Base-by-base conservation (phyloP, 768 basidiomycete genomes). In the Xerocomellus chrysenteron region DNA sequence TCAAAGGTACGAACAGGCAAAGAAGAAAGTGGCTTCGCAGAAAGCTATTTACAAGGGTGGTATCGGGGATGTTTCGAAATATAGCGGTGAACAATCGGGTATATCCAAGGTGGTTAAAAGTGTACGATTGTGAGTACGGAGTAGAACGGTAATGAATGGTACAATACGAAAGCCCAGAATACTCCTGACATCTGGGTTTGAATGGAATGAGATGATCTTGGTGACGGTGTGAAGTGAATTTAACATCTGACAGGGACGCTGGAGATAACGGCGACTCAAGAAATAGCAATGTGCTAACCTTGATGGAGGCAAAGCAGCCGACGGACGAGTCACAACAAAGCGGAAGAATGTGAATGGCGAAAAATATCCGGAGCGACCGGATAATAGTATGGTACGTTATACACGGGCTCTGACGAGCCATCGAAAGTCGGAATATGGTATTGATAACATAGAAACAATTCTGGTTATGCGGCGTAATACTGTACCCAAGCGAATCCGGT, bases 21-120 rank as follows among this genome's bases (percentile, higher is more conserved):
- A 96, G 80, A 94, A 90, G 76, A 93, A 88, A 75, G 76, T 98
- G 14, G 75, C 87, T 30, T 94, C 90, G 24, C 93, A 94, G 73
- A 90, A 92, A 72, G 86, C 94, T 17, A 81, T 94, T n/a, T 98
- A 85, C 83, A 95, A 89, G 70, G 93, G 94, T 52, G 94, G 94
- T 39, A 70, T 88, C 53, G 81, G 81, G 14, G 83, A 83, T 54
- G 86, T 82, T 14, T 82, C 83, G n/a, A 78, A 77, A 61, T 98
- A 98, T 76, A 85, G 83, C 35, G 97, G 97, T 68, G 97, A 99
- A 76, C 85, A 82, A 74, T 88, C 90, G 54, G 96, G 96, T 80
- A 96, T 97, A 68, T 87, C 86, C 59, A 92, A 87, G 67, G 89
- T 93, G 37, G 79, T 94, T 75, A 96, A 96, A 79, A 88, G 90